Base-by-base conservation (phyloP, 2,329 filamentous ascomycete genomes). In the Calonectria pseudoreteaudii region DNA sequence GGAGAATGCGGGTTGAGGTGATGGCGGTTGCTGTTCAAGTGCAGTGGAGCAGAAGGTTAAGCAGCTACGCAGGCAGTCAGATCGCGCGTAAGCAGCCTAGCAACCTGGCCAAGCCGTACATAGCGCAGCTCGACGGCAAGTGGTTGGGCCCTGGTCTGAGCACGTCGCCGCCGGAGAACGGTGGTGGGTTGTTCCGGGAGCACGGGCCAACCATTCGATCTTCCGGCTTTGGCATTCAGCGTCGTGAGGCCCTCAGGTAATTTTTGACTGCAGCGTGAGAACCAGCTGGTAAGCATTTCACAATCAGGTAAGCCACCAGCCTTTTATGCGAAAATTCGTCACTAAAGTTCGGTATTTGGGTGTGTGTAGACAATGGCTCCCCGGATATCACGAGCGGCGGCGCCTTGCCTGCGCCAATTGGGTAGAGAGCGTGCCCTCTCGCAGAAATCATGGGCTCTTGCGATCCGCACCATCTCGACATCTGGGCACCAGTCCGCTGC, bases 81-180 rank as follows among this genome's bases (percentile, higher is more conserved):
- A 77, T 81, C 80, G 78, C 79, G 78, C 80, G 80, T 81, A 81
- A 81, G 81, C 80, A 81, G 77, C 76, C 76, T 79, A 74, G 75
- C 68, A 81, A 76, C 76, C 76, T 79, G 75, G 75, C 68, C 64
- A 62, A 62, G 52, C 73, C 66, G 62, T 66, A 66, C 74, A 34
- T 71, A 47, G 67, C 58, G 41, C 74, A 78, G 74, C 70, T 77
- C 60, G 62, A 64, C 34, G 16, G 31, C n/a, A 49, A 76, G 50
- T 38, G 28, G 47, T 67, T 76, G 74, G 76, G 53, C 66, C 64
- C 66, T 69, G 68, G 38, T 56, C 60, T 71, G 68, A 64, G 70
- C 60, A 71, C 73, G 70, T 49, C 66, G 67, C 28, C 36, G 64
- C 68, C 73, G 74, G 78, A 72, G 71, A 36, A 52, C 79, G 79